These are phyloP conservation scores for Colletotrichum truncatum DNA, from an alignment of 2,329 filamentous ascomycete species.

Conservation along the genomic window DNA sequence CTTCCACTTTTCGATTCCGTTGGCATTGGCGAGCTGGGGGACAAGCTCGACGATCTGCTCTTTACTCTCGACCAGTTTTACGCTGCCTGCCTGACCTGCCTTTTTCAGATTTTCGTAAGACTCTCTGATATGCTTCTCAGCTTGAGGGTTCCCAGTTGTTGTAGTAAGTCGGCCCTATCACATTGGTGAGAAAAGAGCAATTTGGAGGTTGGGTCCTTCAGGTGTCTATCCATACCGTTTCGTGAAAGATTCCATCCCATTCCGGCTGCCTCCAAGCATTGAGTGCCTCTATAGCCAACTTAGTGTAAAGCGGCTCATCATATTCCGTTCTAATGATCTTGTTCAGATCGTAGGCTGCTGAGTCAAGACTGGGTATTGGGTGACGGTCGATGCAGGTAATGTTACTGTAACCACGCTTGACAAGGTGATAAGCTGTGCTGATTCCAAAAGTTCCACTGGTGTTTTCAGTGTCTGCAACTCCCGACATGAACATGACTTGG, in stretches of 20 bases:
- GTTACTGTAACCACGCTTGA: constrained; percentile 31
- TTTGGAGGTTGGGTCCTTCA: not conserved
- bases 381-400: constrained; percentile 29
- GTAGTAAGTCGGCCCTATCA: constrained; percentile 28
- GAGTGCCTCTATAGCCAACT: constrained; percentile 17
- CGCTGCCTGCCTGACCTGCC: not conserved
- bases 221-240: constrained; percentile 23
- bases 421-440: constrained; percentile 22
- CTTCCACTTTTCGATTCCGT: constrained; percentile 23
- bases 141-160: constrained; percentile 13
- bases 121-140: constrained; percentile 26
- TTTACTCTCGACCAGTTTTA: constrained; percentile 14
- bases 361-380: constrained; percentile 23
- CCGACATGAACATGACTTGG: not conserved
- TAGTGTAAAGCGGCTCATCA: constrained; percentile 22
- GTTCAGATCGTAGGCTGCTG: constrained; percentile 30
- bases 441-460: constrained; percentile 17
- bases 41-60: constrained; percentile 20
- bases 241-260: constrained; percentile 28
- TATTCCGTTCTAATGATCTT: constrained; percentile 27
- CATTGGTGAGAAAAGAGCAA: not conserved
- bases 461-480: no score
- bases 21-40: constrained; percentile 10
- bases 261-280: constrained; percentile 23
- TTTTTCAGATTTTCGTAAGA: constrained; percentile 23